Evolutionary conservation across 164 flowering plant species (phyloP).

Genomic region (Hamamelis virginiana): DNA sequence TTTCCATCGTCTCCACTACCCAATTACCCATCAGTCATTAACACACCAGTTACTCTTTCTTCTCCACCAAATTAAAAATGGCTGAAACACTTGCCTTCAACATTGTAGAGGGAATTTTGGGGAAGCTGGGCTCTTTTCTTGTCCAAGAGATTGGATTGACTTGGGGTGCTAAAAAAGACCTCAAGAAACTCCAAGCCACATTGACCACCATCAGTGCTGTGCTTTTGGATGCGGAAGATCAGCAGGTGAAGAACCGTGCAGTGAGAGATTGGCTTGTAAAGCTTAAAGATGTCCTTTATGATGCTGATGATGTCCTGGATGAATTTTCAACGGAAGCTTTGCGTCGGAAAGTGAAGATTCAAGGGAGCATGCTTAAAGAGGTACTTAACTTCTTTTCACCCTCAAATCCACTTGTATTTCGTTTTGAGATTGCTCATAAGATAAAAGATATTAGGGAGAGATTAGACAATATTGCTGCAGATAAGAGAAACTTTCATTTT

Average conservation of each 20-base stretch:
- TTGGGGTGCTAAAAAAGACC: too few relatives aligned
- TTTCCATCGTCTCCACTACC: too few relatives aligned
- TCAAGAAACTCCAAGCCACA: background rate
- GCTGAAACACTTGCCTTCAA: too few relatives aligned
- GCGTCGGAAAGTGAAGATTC: background rate
- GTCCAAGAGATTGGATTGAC: too few relatives aligned
- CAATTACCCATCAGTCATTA: too few relatives aligned
- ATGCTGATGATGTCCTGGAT: conserved; percentile 19
- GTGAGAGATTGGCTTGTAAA: conserved; percentile 14
- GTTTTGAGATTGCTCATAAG: background rate
- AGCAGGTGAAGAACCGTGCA: background rate
- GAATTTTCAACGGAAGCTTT: conserved; percentile 4
- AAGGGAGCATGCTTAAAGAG: background rate
- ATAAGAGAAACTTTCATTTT: background rate
- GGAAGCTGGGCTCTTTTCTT: too few relatives aligned
- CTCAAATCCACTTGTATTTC: background rate
- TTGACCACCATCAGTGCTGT: background rate
- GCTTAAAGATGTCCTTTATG: conserved; percentile 13
- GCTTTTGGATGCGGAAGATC: conserved; percentile 14
- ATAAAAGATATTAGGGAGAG: background rate
- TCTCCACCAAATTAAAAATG: too few relatives aligned
- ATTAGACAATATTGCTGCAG: background rate
- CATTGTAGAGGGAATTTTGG: too few relatives aligned
- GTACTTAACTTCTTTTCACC: background rate
- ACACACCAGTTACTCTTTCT: too few relatives aligned